Conservation (phyloP, 2,329 filamentous ascomycete genomes). For the Fusarium illudens region DNA sequence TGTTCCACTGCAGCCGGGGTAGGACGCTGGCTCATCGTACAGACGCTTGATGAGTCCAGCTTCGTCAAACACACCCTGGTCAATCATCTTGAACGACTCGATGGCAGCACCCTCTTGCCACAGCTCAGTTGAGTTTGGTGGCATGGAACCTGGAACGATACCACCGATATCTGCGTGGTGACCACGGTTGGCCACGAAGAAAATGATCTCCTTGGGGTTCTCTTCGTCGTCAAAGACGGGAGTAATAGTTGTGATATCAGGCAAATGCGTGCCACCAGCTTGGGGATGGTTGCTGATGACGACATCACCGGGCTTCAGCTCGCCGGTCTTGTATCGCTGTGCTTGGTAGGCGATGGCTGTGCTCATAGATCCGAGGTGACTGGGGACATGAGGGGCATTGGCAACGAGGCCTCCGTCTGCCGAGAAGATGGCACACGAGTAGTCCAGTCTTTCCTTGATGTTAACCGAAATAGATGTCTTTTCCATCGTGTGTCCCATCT, state of each 20-base stretch:
- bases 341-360: slow-evolving; percentile 36
- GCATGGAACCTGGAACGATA: slow-evolving; percentile 79
- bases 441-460: slow-evolving; percentile 81
- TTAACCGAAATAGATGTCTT: slow-evolving; percentile 81
- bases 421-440: slow-evolving; percentile 80
- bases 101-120: slow-evolving; percentile 68
- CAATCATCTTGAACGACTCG: slow-evolving; percentile 49
- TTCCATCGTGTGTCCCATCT: slow-evolving; percentile 80
- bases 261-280: slow-evolving; percentile 38
- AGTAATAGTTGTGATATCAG: slow-evolving; percentile 42
- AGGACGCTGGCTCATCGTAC: slow-evolving; percentile 47
- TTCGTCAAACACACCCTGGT: slow-evolving; percentile 41
- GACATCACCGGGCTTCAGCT: slow-evolving; percentile 34
- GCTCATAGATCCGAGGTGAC: slow-evolving; percentile 36
- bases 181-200: slow-evolving; percentile 45
- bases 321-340: slow-evolving; percentile 26
- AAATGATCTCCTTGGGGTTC: slow-evolving; percentile 43
- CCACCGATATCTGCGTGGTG: slow-evolving; percentile 56
- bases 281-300: slow-evolving; percentile 42
- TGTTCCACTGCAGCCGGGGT: slow-evolving; percentile 59
- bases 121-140: slow-evolving; percentile 69
- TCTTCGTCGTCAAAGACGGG: slow-evolving; percentile 44
- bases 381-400: slow-evolving; percentile 32
- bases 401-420: slow-evolving; percentile 56
- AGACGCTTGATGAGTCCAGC: slow-evolving; percentile 68